Evolutionary conservation across 495 filamentous ascomycete genomes (phyloP).

Genomic region (Penicillium robsamsonii): DNA sequence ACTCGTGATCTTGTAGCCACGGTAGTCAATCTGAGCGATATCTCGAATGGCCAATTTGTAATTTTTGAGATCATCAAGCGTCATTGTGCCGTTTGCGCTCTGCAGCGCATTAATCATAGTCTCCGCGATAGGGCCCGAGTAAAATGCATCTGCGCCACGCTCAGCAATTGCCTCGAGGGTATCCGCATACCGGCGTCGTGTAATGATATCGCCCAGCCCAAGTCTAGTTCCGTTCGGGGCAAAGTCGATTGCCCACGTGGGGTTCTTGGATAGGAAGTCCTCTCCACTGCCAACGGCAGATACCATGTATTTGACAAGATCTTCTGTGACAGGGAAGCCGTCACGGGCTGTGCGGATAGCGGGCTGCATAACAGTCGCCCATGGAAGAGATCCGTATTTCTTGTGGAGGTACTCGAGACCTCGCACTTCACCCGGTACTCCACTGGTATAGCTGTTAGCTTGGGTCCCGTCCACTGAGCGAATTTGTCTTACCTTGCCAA

Average conservation of each 20-base stretch:
- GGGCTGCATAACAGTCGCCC: slow-evolving; percentile 67
- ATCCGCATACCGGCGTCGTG: slow-evolving; percentile 71
- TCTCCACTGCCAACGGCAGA: slow-evolving; percentile 33
- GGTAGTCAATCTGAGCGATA: slow-evolving; percentile 65
- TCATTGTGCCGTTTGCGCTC: slow-evolving; percentile 74
- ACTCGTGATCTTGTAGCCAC: slow-evolving; percentile 64
- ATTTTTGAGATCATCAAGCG: slow-evolving; percentile 66
- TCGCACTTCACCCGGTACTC: slow-evolving; percentile 78
- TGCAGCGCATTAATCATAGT: slow-evolving; percentile 67
- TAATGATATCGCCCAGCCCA: slow-evolving; percentile 70
- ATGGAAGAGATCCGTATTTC: slow-evolving; percentile 67
- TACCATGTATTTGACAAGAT: slow-evolving; percentile 69
- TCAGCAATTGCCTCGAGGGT: slow-evolving; percentile 74
- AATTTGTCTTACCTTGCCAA: slow-evolving; percentile 54
- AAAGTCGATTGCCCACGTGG: slow-evolving; percentile 82
- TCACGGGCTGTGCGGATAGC: slow-evolving; percentile 70
- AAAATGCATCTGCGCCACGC: slow-evolving; percentile 70
- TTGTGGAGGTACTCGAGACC: slow-evolving; percentile 75
- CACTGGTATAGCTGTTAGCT: slow-evolving; percentile 39
- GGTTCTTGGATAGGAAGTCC: slow-evolving; percentile 69
- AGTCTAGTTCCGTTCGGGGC: slow-evolving; percentile 75
- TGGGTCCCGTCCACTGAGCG: not conserved
- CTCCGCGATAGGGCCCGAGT: slow-evolving; percentile 68
- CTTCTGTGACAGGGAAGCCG: slow-evolving; percentile 69
- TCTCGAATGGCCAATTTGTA: slow-evolving; percentile 65